phyloP scores from a whole-genome alignment of 2,329 filamentous ascomycete species.

The Zymoseptoria passerinii region DNA sequence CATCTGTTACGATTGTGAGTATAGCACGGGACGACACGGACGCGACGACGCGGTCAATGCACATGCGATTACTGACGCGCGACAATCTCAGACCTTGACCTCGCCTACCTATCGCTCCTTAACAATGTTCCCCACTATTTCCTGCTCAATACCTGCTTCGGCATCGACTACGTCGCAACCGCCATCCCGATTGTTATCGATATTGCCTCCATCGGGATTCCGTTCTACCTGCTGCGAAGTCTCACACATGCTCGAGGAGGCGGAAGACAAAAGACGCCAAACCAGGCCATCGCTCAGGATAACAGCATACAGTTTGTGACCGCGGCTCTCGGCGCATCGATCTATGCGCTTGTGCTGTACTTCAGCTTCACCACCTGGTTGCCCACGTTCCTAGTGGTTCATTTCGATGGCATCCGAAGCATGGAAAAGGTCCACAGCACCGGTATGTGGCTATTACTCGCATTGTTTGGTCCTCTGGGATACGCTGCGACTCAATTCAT shows the following conservation, averaged over 20 bases:
- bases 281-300: conserved; percentile 49
- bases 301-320: conserved; percentile 55
- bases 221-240: conserved; percentile 66
- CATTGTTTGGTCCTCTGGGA: conserved; percentile 59
- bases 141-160: conserved; percentile 71
- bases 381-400: conserved; percentile 60
- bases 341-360: conserved; percentile 69
- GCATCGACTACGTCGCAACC: conserved; percentile 54
- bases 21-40: not conserved
- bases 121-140: conserved; percentile 68
- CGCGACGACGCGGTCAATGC: not conserved
- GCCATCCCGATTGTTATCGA: conserved; percentile 59
- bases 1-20: conserved; percentile 61
- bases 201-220: conserved; percentile 58
- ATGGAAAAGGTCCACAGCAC: conserved; percentile 60
- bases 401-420: conserved; percentile 65
- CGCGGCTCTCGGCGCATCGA: conserved; percentile 57
- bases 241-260: conserved; percentile 54
- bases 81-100: conserved; percentile 33
- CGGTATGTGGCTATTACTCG: conserved; percentile 39
- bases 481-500: conserved; percentile 67
- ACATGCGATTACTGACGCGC: conserved; percentile 6
- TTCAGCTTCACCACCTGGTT: conserved; percentile 61
- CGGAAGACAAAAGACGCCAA: conserved; percentile 37
- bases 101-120: conserved; percentile 46